A percentile compares a stretch with the other conserved stretches of the same genome.
Conservation (phyloP, 1,284 basidiomycete genomes). For the Tausonia pullulans region DNA sequence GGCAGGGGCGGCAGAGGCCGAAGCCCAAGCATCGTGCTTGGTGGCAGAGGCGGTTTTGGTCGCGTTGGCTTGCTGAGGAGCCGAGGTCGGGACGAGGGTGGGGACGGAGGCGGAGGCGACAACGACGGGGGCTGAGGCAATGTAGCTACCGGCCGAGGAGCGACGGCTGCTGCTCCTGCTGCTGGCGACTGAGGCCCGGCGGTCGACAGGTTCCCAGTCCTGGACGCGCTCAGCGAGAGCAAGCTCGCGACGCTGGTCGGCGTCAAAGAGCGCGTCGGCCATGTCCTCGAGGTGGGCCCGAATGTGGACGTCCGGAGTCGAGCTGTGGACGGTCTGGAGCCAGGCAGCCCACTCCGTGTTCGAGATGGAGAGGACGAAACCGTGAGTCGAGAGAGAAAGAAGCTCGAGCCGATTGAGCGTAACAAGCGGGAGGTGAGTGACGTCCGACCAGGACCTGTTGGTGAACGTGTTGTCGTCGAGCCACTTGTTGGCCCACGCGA, state of each 20-base stretch:
- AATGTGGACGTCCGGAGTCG: conserved; percentile 15
- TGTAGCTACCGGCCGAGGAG: not conserved
- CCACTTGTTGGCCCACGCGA: conserved; percentile 85
- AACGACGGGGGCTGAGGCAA: not conserved
- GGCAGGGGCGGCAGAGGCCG: not conserved
- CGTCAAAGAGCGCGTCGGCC: not conserved
- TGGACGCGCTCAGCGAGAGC: not conserved
- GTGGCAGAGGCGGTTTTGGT: not conserved
- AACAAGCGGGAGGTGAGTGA: conserved; percentile 25
- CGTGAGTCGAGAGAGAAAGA: conserved; percentile 24
- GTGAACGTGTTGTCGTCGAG: conserved; percentile 84
- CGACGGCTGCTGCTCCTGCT: conserved; percentile 7
- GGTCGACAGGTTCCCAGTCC: not conserved
- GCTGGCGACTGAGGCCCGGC: conserved; percentile 4
- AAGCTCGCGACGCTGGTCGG: not conserved
- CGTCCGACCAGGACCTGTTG: conserved; percentile 70
- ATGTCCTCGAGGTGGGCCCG: conserved; percentile 9
- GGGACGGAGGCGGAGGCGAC: not conserved
- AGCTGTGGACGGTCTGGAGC: conserved; percentile 20
- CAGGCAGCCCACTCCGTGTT: conserved; percentile 24
- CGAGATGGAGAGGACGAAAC: conserved; percentile 25
- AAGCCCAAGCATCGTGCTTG: not conserved
- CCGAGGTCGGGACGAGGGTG: not conserved
- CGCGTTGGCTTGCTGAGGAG: not conserved
- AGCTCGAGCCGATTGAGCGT: conserved; percentile 27